Base-by-base conservation (phyloP, 192 early-diverging fungal species). In the Rhizoclosmatium globosum region DNA sequence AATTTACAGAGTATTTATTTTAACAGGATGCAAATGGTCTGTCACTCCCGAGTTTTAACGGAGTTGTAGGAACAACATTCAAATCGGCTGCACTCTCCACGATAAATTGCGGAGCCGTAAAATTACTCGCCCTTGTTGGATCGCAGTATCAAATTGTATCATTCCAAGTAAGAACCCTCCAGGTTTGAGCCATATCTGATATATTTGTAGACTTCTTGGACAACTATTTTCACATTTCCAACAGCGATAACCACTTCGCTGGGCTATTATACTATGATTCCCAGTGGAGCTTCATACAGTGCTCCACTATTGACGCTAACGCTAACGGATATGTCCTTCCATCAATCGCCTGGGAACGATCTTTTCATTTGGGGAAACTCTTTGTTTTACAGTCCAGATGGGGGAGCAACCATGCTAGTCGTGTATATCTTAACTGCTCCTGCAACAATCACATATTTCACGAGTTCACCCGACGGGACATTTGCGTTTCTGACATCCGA, bases 291-390 rank as follows among this genome's bases (percentile, higher is more conserved):
- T 31, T 42, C 43, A 68, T 46, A 46, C 21, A 15, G 4, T 21
- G 42, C 13, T 64, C 61, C 61, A 64, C n/a, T 68, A 1, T 42
- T 15, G 13, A 41, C 72, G 19, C 19, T 74, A 2, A 19, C 61
- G 4, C 44, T 74, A 38, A 45, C 58, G 19, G 72, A 48, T 62
- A 74, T 74, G 72, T 15, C 72, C 9, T 74, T 43, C 58, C 72
- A 74, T 62, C 42, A 41, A 39, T 19, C 72, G 23, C 7, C 15
- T 15, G 72, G 72, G 11, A 43, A 60, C 15, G 72, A 74, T 74
- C 43, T 74, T 38, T 74, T 74, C 39, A 62, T 74, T 39, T 74
- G 72, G 72, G 72, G 72, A 38, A 74, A 74, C 46, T 17, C 50
- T 17, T 41, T 72, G 43, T 58, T 72, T 72, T 72, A 72, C 38